Evolutionary conservation across 2,329 filamentous ascomycete species (phyloP).

Genomic region (Neonectria faginata): DNA sequence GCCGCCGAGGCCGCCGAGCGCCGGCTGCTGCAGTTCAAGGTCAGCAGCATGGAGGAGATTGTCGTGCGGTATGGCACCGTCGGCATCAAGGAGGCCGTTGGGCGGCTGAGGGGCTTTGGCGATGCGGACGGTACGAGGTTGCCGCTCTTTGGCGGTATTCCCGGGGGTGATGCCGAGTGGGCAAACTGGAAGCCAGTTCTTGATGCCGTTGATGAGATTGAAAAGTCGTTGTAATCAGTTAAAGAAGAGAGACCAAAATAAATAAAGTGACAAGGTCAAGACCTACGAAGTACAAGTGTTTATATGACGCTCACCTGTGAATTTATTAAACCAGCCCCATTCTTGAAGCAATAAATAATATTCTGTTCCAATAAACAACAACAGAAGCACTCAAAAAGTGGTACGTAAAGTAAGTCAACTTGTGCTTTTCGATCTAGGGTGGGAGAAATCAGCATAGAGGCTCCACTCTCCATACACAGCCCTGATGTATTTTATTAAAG

Average conservation of each 20-base stretch:
- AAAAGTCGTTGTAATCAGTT: slow-evolving; percentile 46
- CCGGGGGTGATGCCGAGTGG: slow-evolving; percentile 69
- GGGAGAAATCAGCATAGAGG: not conserved
- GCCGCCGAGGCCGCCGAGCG: slow-evolving; percentile 62
- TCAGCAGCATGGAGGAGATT: slow-evolving; percentile 71
- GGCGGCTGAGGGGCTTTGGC: slow-evolving; percentile 69
- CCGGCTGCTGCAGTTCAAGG: slow-evolving; percentile 68
- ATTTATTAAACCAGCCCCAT: not conserved
- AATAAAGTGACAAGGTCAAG: not conserved
- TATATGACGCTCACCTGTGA: not conserved
- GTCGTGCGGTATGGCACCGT: slow-evolving; percentile 70
- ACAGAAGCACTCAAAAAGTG: not conserved
- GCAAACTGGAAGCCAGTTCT: slow-evolving; percentile 61
- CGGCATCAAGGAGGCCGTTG: slow-evolving; percentile 74
- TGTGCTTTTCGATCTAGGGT: not conserved
- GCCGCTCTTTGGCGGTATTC: slow-evolving; percentile 68
- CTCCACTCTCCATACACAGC: not conserved
- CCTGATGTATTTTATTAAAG: not conserved
- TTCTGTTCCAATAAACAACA: not conserved
- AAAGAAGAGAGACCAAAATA: not conserved
- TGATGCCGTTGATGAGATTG: slow-evolving; percentile 57
- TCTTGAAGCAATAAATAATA: not conserved
- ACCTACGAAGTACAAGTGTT: too few species aligned
- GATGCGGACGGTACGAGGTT: slow-evolving; percentile 69
- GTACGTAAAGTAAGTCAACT: not conserved